Evolutionary conservation across 345 rosid genomes (phyloP).

Genomic region (Linum usitatissimum): DNA sequence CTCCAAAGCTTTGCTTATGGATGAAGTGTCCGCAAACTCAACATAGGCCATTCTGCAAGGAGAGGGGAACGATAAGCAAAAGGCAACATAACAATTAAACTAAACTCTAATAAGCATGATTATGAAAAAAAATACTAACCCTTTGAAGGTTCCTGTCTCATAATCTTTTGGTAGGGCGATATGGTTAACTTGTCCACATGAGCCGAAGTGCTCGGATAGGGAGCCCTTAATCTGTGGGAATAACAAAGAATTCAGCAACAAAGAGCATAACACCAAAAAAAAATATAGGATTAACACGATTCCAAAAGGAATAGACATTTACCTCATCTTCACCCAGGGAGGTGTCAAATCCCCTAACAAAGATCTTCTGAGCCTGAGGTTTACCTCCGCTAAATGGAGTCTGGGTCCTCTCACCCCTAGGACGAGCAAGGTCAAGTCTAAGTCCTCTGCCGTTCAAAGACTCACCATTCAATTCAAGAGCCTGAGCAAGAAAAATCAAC

Average conservation of each 20-base stretch:
- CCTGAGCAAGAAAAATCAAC: conserved; percentile 26
- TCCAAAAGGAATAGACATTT: background rate
- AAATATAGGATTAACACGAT: background rate
- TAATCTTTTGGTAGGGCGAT: conserved; percentile 54
- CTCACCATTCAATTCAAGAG: conserved; percentile 44
- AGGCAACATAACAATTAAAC: background rate
- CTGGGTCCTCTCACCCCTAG: conserved; percentile 35
- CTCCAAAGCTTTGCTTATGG: conserved; percentile 52
- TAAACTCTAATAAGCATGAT: background rate
- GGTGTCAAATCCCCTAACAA: conserved; percentile 53
- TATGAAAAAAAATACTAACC: conserved; percentile 33
- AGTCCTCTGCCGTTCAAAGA: conserved; percentile 39
- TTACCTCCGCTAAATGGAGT: conserved; percentile 57
- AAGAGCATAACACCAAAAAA: background rate
- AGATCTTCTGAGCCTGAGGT: conserved; percentile 30
- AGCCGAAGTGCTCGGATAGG: conserved; percentile 47
- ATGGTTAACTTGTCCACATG: conserved; percentile 60
- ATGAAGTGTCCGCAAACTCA: conserved; percentile 34
- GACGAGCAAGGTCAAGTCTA: conserved; percentile 64
- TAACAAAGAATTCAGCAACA: background rate
- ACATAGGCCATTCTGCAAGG: conserved; percentile 60
- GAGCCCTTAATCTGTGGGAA: conserved; percentile 36
- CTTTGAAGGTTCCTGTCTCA: conserved; percentile 54
- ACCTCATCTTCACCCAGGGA: conserved; percentile 46
- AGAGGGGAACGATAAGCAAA: background rate